These are phyloP conservation scores for Rutstroemia sp. DNA, from an alignment of 2,329 filamentous ascomycete genomes.

Conservation along the genomic window DNA sequence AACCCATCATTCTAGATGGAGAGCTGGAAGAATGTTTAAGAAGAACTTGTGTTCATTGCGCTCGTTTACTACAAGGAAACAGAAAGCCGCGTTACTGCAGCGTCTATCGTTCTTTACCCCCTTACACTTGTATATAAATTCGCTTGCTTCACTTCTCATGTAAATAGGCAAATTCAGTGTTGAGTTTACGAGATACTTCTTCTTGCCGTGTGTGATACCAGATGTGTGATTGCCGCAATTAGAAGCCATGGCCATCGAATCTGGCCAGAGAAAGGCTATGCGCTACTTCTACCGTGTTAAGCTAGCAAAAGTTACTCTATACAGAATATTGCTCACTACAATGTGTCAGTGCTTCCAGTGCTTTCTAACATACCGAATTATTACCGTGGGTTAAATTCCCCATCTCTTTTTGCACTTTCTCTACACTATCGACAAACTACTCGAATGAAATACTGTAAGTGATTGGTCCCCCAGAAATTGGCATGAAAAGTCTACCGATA, in stretches of 20 bases:
- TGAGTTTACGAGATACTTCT: background rate
- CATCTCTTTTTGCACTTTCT: background rate
- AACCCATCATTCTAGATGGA: slow-evolving; percentile 41
- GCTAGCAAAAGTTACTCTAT: too few species aligned
- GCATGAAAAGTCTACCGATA: background rate
- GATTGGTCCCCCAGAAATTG: background rate
- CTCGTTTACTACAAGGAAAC: background rate
- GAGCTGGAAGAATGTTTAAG: background rate
- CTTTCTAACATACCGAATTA: background rate
- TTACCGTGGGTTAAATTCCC: background rate
- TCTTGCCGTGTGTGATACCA: background rate
- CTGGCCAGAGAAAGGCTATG: background rate
- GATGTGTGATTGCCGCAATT: too few species aligned
- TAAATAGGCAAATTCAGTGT: background rate
- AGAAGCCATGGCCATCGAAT: too few species aligned
- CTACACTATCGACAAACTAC: background rate
- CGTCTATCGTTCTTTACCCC: background rate
- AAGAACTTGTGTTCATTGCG: background rate
- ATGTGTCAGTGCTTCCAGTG: too few species aligned
- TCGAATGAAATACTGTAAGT: background rate
- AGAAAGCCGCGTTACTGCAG: background rate
- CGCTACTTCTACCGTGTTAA: too few species aligned
- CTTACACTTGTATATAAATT: slow-evolving; percentile 1
- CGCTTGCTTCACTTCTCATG: slow-evolving; percentile 2
- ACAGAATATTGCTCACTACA: too few species aligned